phyloP scores from a whole-genome alignment of 345 rosid species.

The Eucalyptus guilfoylei region DNA sequence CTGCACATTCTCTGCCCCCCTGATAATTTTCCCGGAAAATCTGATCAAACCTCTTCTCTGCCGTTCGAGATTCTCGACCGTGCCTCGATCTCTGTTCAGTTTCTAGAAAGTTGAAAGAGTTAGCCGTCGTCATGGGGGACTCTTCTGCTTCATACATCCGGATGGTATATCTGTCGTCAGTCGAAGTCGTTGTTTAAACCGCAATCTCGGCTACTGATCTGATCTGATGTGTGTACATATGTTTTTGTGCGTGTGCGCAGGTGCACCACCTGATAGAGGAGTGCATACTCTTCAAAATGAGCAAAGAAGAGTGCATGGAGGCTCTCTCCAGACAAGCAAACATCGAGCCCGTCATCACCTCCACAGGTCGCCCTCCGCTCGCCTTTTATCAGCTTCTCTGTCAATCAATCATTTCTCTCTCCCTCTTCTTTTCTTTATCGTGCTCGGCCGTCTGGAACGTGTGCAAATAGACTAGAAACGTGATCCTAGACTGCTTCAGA shows the following conservation, averaged over 20 bases:
- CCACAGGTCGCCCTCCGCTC: slow-evolving; percentile 23
- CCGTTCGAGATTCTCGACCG: not conserved
- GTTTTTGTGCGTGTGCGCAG: slow-evolving; percentile 10
- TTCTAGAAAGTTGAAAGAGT: not conserved
- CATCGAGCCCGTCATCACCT: slow-evolving; percentile 74
- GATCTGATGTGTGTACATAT: not conserved
- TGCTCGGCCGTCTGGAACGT: not conserved
- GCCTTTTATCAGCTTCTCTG: not conserved
- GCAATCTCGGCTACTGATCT: not conserved
- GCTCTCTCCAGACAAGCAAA: slow-evolving; percentile 83
- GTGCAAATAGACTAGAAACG: not conserved
- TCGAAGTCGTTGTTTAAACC: not conserved
- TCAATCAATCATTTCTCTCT: not conserved
- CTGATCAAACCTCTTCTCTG: not conserved
- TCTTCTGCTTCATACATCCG: slow-evolving; percentile 60
- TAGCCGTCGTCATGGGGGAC: slow-evolving; percentile 20
- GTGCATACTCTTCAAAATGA: slow-evolving; percentile 80
- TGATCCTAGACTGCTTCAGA: not conserved
- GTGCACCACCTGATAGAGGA: slow-evolving; percentile 92
- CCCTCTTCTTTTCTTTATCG: not conserved
- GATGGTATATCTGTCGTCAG: slow-evolving; percentile 13
- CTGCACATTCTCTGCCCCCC: not conserved
- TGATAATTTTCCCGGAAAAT: not conserved
- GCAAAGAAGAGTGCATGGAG: slow-evolving; percentile 87
- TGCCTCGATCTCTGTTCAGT: not conserved